phyloP scores from a whole-genome alignment of 2,329 filamentous ascomycete species.

The Venturiaceae sp. region DNA sequence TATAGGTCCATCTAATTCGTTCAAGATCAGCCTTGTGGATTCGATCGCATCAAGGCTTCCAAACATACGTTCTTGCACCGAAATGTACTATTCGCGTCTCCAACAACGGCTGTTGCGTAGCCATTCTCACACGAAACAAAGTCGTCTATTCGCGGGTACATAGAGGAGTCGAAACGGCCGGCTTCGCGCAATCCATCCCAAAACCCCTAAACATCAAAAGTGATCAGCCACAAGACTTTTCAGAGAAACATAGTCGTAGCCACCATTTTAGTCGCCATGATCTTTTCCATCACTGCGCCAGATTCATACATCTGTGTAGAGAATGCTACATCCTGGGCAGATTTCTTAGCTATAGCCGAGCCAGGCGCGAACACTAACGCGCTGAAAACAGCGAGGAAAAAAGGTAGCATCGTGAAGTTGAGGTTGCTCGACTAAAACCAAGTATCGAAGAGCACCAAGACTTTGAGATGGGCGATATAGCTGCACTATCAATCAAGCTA shows the following conservation, averaged over 20 bases:
- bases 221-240: constrained; percentile 13
- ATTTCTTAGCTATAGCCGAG: not conserved
- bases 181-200: not conserved
- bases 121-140: constrained; percentile 21
- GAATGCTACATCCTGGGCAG: not conserved
- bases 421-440: not conserved
- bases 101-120: constrained; percentile 23
- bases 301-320: constrained; percentile 27
- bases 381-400: not conserved
- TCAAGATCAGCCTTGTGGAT: not conserved
- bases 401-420: not conserved
- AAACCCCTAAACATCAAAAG: not conserved
- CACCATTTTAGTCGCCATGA: constrained; percentile 23
- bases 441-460: not conserved
- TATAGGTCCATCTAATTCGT: constrained; percentile 39
- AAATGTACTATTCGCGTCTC: constrained; percentile 25
- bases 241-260: not conserved
- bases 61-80: constrained; percentile 23
- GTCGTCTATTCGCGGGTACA: not conserved
- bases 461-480: not conserved
- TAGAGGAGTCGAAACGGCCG: not conserved
- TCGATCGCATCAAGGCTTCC: not conserved
- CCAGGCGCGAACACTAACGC: not conserved
- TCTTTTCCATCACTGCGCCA: constrained; percentile 25
- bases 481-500: not conserved